Evolutionary conservation across 2,329 filamentous ascomycete genomes (phyloP).

Genomic region (Hypoxylon sp.): DNA sequence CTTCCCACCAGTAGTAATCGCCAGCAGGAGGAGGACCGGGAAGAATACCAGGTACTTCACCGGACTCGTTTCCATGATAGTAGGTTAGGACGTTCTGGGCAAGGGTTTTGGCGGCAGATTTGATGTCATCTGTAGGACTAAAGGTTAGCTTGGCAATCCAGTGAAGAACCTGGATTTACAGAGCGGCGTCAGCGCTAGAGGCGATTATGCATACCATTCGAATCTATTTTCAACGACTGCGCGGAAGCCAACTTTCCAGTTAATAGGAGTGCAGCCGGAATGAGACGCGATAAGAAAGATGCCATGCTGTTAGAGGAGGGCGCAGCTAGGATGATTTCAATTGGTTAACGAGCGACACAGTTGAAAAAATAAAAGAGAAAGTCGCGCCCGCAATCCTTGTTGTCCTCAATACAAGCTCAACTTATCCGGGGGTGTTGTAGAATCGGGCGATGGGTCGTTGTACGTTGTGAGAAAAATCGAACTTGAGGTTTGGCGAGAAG

Average conservation of each 20-base stretch:
- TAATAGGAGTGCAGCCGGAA: constrained; percentile 18
- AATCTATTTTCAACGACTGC: constrained; percentile 37
- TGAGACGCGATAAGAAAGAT: constrained; percentile 11
- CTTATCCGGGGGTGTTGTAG: no score
- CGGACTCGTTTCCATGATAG: constrained; percentile 47
- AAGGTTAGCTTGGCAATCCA: constrained; percentile 17
- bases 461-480: no score
- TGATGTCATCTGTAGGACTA: constrained; percentile 59
- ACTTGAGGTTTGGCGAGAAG: no score
- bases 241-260: constrained; percentile 17
- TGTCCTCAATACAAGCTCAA: no score
- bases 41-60: constrained; percentile 46
- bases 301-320: constrained; percentile 15
- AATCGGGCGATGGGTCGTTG: no score
- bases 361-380: constrained; percentile 15
- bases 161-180: background rate
- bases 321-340: constrained; percentile 3
- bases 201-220: constrained; percentile 33
- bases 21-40: constrained; percentile 46
- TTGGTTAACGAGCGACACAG: constrained; percentile 29
- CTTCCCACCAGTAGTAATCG: constrained; percentile 50
- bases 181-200: background rate
- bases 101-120: constrained; percentile 48
- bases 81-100: constrained; percentile 46
- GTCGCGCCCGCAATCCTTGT: constrained; percentile 8